These are phyloP conservation scores for Epichloe sp. DNA, from an alignment of 2,329 filamentous ascomycete species.

Conservation along the genomic window DNA sequence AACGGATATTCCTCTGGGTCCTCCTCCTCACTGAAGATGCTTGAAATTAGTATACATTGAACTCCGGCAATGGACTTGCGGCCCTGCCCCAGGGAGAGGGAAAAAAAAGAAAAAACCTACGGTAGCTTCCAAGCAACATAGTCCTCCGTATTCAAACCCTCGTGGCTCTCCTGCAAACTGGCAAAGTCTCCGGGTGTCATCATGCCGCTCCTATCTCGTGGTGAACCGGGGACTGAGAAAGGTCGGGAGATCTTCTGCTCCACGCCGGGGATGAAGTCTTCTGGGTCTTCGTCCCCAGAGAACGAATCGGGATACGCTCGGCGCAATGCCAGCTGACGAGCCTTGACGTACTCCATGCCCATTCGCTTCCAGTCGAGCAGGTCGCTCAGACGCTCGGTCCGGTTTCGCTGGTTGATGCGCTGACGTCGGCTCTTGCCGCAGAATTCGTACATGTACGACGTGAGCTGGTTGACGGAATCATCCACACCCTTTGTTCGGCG, in stretches of 20 bases:
- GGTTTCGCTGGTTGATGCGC: constrained; percentile 96
- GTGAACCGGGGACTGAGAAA: constrained; percentile 86
- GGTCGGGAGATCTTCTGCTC: constrained; percentile 93
- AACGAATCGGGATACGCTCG: constrained; percentile 87
- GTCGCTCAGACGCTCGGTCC: constrained; percentile 88
- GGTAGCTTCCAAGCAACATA: constrained; percentile 97
- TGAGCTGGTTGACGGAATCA: constrained; percentile 91
- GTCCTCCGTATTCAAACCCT: constrained; percentile 89
- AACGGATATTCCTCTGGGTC: constrained; percentile 63
- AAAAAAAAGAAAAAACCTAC: constrained; percentile 44
- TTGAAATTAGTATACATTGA: neutral
- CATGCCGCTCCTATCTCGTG: constrained; percentile 83
- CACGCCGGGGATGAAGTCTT: constrained; percentile 81
- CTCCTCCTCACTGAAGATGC: constrained; percentile 63
- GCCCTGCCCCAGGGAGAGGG: neutral
- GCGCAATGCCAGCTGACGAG: constrained; percentile 78
- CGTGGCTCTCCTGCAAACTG: constrained; percentile 83
- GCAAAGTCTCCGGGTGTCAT: constrained; percentile 99
- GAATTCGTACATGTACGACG: constrained; percentile 82
- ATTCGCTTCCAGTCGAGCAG: constrained; percentile 98
- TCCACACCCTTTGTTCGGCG: constrained; percentile 90
- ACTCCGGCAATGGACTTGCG: neutral
- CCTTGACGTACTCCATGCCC: constrained; percentile 99
- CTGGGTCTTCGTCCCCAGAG: constrained; percentile 65
- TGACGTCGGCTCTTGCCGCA: constrained; percentile 86